These are phyloP conservation scores for Alternaria gaisen DNA, from an alignment of 2,329 filamentous ascomycete genomes.

Conservation along the genomic window DNA sequence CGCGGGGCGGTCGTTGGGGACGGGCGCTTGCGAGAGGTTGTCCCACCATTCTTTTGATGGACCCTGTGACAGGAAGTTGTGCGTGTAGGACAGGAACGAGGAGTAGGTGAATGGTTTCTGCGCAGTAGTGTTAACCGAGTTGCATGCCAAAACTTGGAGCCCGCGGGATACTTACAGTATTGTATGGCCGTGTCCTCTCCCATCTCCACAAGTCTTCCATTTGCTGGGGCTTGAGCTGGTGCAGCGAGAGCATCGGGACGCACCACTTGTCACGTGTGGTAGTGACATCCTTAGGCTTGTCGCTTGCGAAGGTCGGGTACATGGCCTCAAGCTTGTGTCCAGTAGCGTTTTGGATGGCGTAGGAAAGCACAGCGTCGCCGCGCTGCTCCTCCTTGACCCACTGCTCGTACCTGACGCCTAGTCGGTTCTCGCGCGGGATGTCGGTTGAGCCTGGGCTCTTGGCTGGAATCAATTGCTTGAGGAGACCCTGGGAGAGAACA, in stretches of 20 bases:
- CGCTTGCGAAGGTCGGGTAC: constrained; percentile 53
- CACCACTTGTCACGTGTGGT: constrained; percentile 55
- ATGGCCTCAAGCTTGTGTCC: constrained; percentile 48
- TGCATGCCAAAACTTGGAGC: neutral
- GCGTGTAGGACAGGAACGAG: constrained; percentile 50
- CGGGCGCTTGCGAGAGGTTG: constrained; percentile 44
- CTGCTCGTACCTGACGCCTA: constrained; percentile 42
- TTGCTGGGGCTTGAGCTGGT: constrained; percentile 54
- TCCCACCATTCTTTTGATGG: constrained; percentile 49
- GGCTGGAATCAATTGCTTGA: constrained; percentile 57
- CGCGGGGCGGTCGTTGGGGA: constrained; percentile 47
- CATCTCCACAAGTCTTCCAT: constrained; percentile 62
- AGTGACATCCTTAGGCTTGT: constrained; percentile 59
- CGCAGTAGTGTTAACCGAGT: constrained; percentile 13
- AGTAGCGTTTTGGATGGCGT: constrained; percentile 50
- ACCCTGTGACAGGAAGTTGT: constrained; percentile 43
- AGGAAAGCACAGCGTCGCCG: constrained; percentile 52
- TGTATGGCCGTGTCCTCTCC: constrained; percentile 51
- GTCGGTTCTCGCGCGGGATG: constrained; percentile 37
- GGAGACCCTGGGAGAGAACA: constrained; percentile 60
- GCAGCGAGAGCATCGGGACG: constrained; percentile 52
- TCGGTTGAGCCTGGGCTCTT: constrained; percentile 40
- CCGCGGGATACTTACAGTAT: constrained; percentile 30
- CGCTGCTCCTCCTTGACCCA: constrained; percentile 56
- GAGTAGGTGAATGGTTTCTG: constrained; percentile 51